Conservation (phyloP, 129 eudicot species). For the Oenanthe sinensis region DNA sequence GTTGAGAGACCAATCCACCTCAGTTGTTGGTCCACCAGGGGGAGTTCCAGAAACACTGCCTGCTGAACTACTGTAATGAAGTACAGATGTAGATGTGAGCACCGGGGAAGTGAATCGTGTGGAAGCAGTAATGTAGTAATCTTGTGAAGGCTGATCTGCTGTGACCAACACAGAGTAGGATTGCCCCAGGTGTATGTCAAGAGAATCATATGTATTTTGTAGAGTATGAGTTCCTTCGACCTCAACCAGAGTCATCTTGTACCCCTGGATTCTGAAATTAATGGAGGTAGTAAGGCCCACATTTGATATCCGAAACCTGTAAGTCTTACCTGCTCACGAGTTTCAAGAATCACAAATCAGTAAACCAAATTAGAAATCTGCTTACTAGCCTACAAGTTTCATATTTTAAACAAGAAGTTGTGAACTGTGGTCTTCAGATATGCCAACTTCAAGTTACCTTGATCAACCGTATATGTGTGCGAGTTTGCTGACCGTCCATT, state of each 20-base stretch:
- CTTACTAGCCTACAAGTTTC: background rate
- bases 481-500: conserved; percentile 56
- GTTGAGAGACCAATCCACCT: conserved; percentile 58
- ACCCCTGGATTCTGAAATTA: conserved; percentile 63
- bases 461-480: conserved; percentile 46
- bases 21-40: conserved; percentile 48
- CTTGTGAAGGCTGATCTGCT: conserved; percentile 56
- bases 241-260: conserved; percentile 51
- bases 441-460: conserved; percentile 31
- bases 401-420: background rate
- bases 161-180: conserved; percentile 59
- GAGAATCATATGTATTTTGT: conserved; percentile 48
- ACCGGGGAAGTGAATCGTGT: conserved; percentile 56
- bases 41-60: conserved; percentile 32
- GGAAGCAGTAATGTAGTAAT: conserved; percentile 48
- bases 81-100: conserved; percentile 52
- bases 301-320: conserved; percentile 55
- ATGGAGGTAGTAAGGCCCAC: conserved; percentile 50
- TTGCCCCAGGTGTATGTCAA: conserved; percentile 62
- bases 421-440: background rate
- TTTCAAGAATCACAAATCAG: background rate
- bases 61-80: conserved; percentile 52
- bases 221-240: conserved; percentile 64
- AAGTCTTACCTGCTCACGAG: conserved; percentile 47
- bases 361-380: background rate